Conservation (phyloP, 2,329 filamentous ascomycete genomes). For the Hypoxylon rubiginosum region DNA sequence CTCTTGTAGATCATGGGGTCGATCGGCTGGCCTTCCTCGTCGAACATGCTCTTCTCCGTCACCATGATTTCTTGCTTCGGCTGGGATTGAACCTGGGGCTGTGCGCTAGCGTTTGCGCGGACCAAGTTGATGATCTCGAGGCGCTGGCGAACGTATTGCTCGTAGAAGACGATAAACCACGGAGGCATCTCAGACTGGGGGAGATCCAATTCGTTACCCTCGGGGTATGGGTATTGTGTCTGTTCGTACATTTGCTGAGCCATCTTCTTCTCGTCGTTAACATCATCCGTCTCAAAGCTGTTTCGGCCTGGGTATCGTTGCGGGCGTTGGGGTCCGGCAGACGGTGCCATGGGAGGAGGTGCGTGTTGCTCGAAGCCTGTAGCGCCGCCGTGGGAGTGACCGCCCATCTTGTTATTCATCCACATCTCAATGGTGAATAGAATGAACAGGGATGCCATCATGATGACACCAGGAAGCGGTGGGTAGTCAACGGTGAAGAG, state of each 20-base stretch:
- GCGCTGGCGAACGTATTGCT: slow-evolving; percentile 72
- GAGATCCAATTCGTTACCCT: slow-evolving; percentile 48
- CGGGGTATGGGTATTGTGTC: slow-evolving; percentile 43
- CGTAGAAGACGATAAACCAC: slow-evolving; percentile 74
- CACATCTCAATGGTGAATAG: slow-evolving; percentile 75
- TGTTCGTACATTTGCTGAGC: slow-evolving; percentile 58
- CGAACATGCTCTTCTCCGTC: slow-evolving; percentile 56
- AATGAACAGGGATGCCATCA: slow-evolving; percentile 72
- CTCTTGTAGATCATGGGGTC: slow-evolving; percentile 67
- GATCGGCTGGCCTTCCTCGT: slow-evolving; percentile 60
- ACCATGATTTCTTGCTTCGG: slow-evolving; percentile 48
- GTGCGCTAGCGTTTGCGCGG: slow-evolving; percentile 51
- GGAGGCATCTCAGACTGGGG: slow-evolving; percentile 66
- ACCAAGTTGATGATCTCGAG: slow-evolving; percentile 70
- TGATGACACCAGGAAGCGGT: slow-evolving; percentile 73
- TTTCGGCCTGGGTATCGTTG: slow-evolving; percentile 48
- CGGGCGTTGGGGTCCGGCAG: slow-evolving; percentile 50
- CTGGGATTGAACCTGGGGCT: slow-evolving; percentile 34
- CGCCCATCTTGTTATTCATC: slow-evolving; percentile 70
- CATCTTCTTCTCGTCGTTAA: slow-evolving; percentile 58
- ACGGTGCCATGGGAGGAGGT: slow-evolving; percentile 16
- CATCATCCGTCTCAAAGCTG: slow-evolving; percentile 54
- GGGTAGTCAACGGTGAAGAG: slow-evolving; percentile 72
- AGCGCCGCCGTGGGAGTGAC: slow-evolving; percentile 70
- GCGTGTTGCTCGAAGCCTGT: slow-evolving; percentile 57